A percentile compares a stretch with the other conserved stretches of the same genome.
phyloP scores from a whole-genome alignment of 129 eudicot genomes.

The Scalesia atractyloides region DNA sequence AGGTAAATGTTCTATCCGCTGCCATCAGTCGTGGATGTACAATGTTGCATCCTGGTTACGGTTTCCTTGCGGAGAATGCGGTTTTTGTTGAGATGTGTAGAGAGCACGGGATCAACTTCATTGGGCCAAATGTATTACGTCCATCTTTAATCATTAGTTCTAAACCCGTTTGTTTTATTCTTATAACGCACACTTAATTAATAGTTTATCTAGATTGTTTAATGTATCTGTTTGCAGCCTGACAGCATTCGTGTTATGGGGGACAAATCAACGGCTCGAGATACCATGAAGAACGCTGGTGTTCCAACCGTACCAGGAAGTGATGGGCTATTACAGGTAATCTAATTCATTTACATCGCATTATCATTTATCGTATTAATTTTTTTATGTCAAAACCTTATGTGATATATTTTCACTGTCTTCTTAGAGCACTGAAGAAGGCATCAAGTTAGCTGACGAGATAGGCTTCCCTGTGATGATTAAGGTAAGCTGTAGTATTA shows the following conservation, averaged over 20 bases:
- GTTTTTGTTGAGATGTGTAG: slow-evolving; percentile 56
- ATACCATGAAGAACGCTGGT: slow-evolving; percentile 98
- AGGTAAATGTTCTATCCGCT: slow-evolving; percentile 95
- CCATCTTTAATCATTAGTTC: background rate
- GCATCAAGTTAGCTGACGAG: slow-evolving; percentile 69
- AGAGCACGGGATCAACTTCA: slow-evolving; percentile 90
- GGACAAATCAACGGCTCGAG: slow-evolving; percentile 97
- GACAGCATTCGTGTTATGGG: slow-evolving; percentile 97
- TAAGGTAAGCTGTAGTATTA: slow-evolving; percentile 52
- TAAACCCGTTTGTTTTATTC: background rate
- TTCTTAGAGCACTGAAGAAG: slow-evolving; percentile 86
- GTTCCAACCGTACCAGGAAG: slow-evolving; percentile 99
- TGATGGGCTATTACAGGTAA: slow-evolving; percentile 85
- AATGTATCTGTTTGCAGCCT: slow-evolving; percentile 62
- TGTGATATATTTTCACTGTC: slow-evolving; percentile 3
- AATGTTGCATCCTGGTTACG: slow-evolving; percentile 99
- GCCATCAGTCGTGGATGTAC: slow-evolving; percentile 92
- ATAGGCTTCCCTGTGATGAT: slow-evolving; percentile 97
- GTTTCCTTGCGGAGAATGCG: slow-evolving; percentile 93
- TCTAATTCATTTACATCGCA: slow-evolving; percentile 4
- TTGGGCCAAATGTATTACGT: slow-evolving; percentile 73
- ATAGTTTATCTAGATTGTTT: slow-evolving; percentile 8
- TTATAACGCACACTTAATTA: background rate
- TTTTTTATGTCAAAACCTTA: slow-evolving; percentile 6
- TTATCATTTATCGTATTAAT: background rate